phyloP scores from a whole-genome alignment of 225 moss, liverwort and hornwort genomes.

The Climacium dendroides region DNA sequence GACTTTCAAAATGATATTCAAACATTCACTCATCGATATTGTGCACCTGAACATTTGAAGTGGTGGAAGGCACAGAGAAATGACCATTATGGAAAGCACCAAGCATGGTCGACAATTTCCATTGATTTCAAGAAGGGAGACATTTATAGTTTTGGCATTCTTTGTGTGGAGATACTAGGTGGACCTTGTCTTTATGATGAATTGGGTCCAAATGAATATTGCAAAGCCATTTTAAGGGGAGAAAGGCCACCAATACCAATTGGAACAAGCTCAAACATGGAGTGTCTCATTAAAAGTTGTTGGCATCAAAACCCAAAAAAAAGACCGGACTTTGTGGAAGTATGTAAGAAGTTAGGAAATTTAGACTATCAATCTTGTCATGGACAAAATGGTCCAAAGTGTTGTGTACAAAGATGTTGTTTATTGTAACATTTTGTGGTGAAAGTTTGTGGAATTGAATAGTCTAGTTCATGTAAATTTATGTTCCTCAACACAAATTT shows the following conservation, averaged over 20 bases:
- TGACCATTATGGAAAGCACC: too few relatives aligned
- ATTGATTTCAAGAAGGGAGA: too few relatives aligned
- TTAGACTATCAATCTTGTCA: accelerated
- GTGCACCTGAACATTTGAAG: too few relatives aligned
- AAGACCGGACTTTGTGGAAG: neutral
- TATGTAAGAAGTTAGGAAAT: neutral
- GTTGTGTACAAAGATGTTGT: neutral
- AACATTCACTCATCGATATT: too few relatives aligned
- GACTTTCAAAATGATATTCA: too few relatives aligned
- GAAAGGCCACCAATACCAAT: neutral
- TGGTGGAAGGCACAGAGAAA: too few relatives aligned
- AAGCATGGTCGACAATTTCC: too few relatives aligned
- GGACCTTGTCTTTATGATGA: neutral
- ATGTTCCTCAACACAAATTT: neutral
- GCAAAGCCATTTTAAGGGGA: accelerated
- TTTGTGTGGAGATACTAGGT: neutral
- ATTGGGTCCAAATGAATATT: neutral
- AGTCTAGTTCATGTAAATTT: neutral
- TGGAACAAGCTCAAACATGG: neutral
- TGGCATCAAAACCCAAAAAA: neutral
- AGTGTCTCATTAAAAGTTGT: neutral
- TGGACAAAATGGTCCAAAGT: accelerated
- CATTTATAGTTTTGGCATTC: neutral
- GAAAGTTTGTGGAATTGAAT: neutral
- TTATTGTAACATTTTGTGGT: neutral